Conservation (phyloP, 768 basidiomycete genomes). For the Pleurotus tuoliensis region DNA sequence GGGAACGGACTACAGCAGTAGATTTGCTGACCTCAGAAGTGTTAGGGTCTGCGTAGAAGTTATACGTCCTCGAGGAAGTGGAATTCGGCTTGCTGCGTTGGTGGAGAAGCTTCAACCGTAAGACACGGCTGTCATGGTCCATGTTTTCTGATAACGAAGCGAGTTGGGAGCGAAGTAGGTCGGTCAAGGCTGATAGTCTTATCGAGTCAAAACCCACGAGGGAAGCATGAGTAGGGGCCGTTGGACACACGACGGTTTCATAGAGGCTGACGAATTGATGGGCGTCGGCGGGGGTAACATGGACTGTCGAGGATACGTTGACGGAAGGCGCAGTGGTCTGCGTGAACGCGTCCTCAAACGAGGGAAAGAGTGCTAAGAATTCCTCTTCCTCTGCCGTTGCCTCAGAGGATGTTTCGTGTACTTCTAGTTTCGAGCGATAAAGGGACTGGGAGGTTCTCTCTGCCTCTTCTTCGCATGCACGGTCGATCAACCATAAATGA, state of each 20-base stretch:
- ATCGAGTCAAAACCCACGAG: constrained; percentile 13
- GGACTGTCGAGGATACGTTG: constrained; percentile 13
- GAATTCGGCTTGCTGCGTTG: constrained; percentile 28
- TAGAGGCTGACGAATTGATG: constrained; percentile 45
- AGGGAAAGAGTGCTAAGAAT: constrained; percentile 82
- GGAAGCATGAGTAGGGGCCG: neutral
- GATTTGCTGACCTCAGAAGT: constrained; percentile 65
- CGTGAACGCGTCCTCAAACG: constrained; percentile 61
- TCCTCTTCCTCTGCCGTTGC: constrained; percentile 80
- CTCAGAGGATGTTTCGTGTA: constrained; percentile 57
- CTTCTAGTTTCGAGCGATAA: constrained; percentile 62
- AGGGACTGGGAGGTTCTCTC: constrained; percentile 65
- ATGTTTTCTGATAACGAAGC: constrained; percentile 35
- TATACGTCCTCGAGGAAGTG: constrained; percentile 32
- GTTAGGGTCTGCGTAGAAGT: constrained; percentile 85
- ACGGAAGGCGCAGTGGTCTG: constrained; percentile 14
- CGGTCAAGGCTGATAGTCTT: constrained; percentile 28
- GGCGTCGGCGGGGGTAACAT: constrained; percentile 32
- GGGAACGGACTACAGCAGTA: constrained; percentile 40
- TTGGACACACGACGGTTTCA: constrained; percentile 32
- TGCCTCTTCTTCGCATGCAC: constrained; percentile 61
- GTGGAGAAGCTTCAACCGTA: constrained; percentile 50
- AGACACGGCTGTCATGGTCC: constrained; percentile 47
- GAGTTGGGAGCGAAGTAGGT: constrained; percentile 25
- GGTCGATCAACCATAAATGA: constrained; percentile 83